Evolutionary conservation across 2,329 filamentous ascomycete species (phyloP).

Genomic region (Aspergillus sp.): DNA sequence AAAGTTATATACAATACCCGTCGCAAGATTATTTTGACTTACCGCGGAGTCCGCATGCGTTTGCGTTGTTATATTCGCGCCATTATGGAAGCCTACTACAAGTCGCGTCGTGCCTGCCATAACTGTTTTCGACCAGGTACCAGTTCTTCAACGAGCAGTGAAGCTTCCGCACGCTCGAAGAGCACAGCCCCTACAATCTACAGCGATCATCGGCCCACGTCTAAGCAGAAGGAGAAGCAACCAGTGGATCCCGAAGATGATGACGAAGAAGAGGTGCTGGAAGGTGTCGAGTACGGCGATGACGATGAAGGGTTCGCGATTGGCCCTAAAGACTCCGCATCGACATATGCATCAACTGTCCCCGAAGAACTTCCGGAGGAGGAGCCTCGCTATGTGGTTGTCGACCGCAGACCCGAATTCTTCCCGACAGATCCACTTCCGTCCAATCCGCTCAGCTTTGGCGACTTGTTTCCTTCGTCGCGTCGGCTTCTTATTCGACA

Average conservation of each 20-base stretch:
- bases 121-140: constrained; percentile 15
- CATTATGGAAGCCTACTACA: constrained; percentile 24
- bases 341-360: constrained; percentile 72
- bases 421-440: constrained; percentile 62
- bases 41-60: constrained; percentile 3
- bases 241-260: constrained; percentile 12
- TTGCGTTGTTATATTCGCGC: constrained; percentile 5
- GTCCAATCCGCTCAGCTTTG: constrained; percentile 76
- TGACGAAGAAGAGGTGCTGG: constrained; percentile 1
- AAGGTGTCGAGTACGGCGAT: not conserved
- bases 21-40: constrained; percentile 3
- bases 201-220: constrained; percentile 26
- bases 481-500: constrained; percentile 76
- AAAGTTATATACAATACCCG: not conserved
- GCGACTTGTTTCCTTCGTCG: constrained; percentile 75
- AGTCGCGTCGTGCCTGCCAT: constrained; percentile 14
- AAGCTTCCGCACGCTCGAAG: constrained; percentile 30
- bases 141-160: constrained; percentile 33
- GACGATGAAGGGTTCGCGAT: constrained; percentile 4
- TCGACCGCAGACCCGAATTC: constrained; percentile 48
- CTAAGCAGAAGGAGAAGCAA: constrained; percentile 17
- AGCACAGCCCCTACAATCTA: constrained; percentile 35
- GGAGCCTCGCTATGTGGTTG: constrained; percentile 46
- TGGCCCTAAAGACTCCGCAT: constrained; percentile 53
- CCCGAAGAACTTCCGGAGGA: constrained; percentile 47